Conservation (phyloP, 202 grass and related monocot genomes). For the Elaeis oleifera region DNA sequence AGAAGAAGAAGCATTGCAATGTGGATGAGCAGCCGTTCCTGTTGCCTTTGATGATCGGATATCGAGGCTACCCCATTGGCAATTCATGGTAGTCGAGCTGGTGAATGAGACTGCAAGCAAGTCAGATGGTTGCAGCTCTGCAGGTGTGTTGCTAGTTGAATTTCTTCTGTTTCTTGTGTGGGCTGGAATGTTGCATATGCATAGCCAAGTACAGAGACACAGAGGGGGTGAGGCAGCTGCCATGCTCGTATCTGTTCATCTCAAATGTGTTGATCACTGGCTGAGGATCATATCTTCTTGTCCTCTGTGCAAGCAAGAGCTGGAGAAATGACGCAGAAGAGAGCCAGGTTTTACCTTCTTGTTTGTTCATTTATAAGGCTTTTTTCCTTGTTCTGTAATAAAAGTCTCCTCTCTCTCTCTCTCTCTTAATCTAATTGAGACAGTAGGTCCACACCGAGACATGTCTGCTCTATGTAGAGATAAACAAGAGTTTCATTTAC, state of each 20-base stretch:
- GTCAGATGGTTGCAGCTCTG: background rate
- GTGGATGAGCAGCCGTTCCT: too few relatives aligned
- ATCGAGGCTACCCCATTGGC: conserved; percentile 54
- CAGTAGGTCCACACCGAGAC: too few relatives aligned
- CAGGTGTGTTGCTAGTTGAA: too few relatives aligned
- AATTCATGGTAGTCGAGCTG: conserved; percentile 48
- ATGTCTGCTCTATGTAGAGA: too few relatives aligned
- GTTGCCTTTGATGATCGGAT: conserved; percentile 83
- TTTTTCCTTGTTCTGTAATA: too few relatives aligned
- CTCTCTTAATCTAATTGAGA: too few relatives aligned
- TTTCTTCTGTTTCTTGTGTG: background rate
- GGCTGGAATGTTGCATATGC: conserved; percentile 95
- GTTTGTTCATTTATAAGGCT: too few relatives aligned
- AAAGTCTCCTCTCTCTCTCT: too few relatives aligned
- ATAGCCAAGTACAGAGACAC: conserved; percentile 68
- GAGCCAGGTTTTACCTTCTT: too few relatives aligned
- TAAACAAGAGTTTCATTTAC: too few relatives aligned
- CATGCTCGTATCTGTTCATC: conserved; percentile 88
- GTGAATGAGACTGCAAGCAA: conserved; percentile 16
- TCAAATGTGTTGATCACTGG: conserved; percentile 84
- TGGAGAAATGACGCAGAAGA: conserved; percentile 22
- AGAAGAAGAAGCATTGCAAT: too few relatives aligned
- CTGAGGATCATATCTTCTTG: conserved; percentile 94
- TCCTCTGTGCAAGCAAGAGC: conserved; percentile 95
- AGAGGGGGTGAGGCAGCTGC: conserved; percentile 84